Percentiles rank a stretch among this genome's conserved stretches.
These are phyloP conservation scores for Lyophyllum semitale DNA, from an alignment of 768 basidiomycete species.

Conservation along the genomic window DNA sequence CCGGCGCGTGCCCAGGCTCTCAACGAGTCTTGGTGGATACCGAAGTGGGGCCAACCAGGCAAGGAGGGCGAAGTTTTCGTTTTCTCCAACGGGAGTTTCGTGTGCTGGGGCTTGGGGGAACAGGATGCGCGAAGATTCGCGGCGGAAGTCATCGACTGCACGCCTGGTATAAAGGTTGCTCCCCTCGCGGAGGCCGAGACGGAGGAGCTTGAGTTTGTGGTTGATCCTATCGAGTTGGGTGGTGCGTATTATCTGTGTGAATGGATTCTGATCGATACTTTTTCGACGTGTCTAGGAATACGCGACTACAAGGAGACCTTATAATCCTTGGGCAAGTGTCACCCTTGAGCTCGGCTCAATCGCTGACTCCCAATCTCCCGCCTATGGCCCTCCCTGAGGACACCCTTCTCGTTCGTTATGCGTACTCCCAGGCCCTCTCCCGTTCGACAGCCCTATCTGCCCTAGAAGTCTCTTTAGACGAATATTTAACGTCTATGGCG, in stretches of 20 bases:
- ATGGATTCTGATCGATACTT: constrained; percentile 13
- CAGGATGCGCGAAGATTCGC: constrained; percentile 72
- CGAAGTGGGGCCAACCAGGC: constrained; percentile 60
- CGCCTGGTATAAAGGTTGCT: constrained; percentile 60
- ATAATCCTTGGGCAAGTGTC: constrained; percentile 82
- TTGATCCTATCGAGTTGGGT: constrained; percentile 85
- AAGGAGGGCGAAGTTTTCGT: constrained; percentile 83
- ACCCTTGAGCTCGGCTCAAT: constrained; percentile 53
- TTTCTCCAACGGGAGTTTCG: constrained; percentile 85
- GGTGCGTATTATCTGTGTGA: constrained; percentile 21
- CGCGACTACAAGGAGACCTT: constrained; percentile 87
- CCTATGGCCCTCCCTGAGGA: constrained; percentile 63
- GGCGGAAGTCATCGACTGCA: constrained; percentile 55
- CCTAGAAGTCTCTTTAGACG: constrained; percentile 82
- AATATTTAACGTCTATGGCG: constrained; percentile 82
- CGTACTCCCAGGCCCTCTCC: constrained; percentile 89
- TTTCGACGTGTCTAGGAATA: constrained; percentile 51
- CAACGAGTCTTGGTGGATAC: constrained; percentile 82
- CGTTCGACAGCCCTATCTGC: constrained; percentile 87
- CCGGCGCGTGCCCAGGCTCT: constrained; percentile 57
- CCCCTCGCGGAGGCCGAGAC: constrained; percentile 73
- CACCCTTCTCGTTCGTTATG: constrained; percentile 84
- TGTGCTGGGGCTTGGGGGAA: constrained; percentile 88
- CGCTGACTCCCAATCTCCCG: constrained; percentile 44
- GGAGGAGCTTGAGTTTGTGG: constrained; percentile 91